A percentile compares a stretch with the other conserved stretches of the same genome.
Evolutionary conservation across 129 eudicot species (phyloP).

Genomic region (carrot (Daucus carota)): DNA sequence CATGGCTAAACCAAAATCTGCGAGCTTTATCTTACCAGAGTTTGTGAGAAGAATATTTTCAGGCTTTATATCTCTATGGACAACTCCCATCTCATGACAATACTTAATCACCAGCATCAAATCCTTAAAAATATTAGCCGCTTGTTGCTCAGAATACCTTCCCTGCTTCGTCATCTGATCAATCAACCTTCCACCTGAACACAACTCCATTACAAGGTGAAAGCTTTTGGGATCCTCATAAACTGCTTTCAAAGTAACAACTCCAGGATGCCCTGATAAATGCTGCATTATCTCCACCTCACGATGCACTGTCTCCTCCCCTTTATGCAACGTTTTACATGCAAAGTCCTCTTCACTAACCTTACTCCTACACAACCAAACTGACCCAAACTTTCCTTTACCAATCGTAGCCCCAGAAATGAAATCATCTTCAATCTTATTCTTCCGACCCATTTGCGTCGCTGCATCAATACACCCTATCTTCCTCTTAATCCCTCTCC

Average conservation of each 20-base stretch:
- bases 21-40: constrained; percentile 40
- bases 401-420: constrained; percentile 24
- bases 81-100: constrained; percentile 49
- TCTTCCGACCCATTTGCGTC: constrained; percentile 32
- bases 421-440: constrained; percentile 36
- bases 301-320: constrained; percentile 40
- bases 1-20: constrained; percentile 56
- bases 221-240: constrained; percentile 33
- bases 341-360: constrained; percentile 30
- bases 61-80: constrained; percentile 45
- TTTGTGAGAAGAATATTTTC: constrained; percentile 37
- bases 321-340: constrained; percentile 32
- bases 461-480: constrained; percentile 42
- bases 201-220: constrained; percentile 40
- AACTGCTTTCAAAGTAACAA: constrained; percentile 33
- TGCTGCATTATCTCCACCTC: constrained; percentile 54
- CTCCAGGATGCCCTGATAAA: constrained; percentile 37
- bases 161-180: constrained; percentile 35
- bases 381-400: constrained; percentile 38
- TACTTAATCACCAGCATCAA: constrained; percentile 33
- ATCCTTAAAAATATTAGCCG: constrained; percentile 37
- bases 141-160: constrained; percentile 24
- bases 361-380: constrained; percentile 31
- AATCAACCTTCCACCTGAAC: constrained; percentile 40
- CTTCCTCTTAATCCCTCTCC: constrained; percentile 37